Evolutionary conservation across 176 grass and related monocot species (phyloP).

Genomic region (Eragrostis nindensis): DNA sequence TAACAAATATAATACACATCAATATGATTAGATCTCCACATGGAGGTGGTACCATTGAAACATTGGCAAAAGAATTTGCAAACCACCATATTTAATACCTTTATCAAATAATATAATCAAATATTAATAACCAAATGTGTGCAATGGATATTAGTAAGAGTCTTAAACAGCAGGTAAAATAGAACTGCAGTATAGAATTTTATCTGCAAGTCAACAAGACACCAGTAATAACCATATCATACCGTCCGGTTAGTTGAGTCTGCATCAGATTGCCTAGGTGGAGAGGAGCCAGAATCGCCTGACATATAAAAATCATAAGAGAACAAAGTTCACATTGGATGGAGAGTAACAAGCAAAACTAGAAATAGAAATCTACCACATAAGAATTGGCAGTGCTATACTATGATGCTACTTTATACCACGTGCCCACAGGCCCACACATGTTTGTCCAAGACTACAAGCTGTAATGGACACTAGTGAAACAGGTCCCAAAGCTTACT

Average conservation of each 20-base stretch:
- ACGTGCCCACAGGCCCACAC: background rate
- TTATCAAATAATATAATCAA: background rate
- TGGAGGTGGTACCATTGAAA: background rate
- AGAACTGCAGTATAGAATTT: background rate
- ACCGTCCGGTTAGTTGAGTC: slow-evolving; percentile 66
- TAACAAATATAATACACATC: background rate
- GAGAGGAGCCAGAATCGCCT: slow-evolving; percentile 63
- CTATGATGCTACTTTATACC: background rate
- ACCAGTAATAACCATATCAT: slow-evolving; percentile 19
- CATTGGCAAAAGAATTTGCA: background rate
- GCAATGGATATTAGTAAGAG: background rate
- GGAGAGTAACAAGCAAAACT: slow-evolving; percentile 16
- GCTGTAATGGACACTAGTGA: background rate
- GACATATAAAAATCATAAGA: slow-evolving; percentile 30
- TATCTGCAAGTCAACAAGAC: background rate
- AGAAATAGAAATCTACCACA: slow-evolving; percentile 9
- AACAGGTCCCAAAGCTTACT: background rate
- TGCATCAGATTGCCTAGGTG: slow-evolving; percentile 53
- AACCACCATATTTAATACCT: background rate
- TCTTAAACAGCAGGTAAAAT: background rate
- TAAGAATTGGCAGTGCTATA: background rate
- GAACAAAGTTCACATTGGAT: background rate
- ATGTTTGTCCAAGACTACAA: background rate
- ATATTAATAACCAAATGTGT: background rate
- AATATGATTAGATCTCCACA: background rate